Conservation (phyloP, 345 rosid species). For the Arabis hirsuta region DNA sequence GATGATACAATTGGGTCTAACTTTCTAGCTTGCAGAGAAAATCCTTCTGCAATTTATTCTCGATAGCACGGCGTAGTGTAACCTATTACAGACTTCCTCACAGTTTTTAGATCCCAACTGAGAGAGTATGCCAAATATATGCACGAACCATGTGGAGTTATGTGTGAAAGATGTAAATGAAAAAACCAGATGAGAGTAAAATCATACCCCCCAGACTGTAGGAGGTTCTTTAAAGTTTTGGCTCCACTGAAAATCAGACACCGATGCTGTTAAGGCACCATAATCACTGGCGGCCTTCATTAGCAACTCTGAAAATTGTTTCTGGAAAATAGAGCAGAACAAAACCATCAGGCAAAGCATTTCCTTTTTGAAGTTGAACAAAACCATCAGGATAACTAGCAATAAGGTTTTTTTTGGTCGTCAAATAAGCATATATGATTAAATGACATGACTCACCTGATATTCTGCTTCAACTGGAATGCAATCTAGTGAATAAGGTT, state of each 20-base stretch:
- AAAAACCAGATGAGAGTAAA: slow-evolving; percentile 21
- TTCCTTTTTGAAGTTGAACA: background rate
- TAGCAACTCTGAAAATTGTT: slow-evolving; percentile 95
- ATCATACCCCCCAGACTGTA: slow-evolving; percentile 92
- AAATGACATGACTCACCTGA: slow-evolving; percentile 60
- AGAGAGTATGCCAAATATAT: slow-evolving; percentile 1
- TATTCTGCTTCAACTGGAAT: slow-evolving; percentile 99
- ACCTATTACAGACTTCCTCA: slow-evolving; percentile 11
- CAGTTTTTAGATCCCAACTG: background rate
- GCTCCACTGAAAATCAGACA: slow-evolving; percentile 94
- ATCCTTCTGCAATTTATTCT: background rate
- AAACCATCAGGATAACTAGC: background rate
- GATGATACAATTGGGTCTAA: slow-evolving; percentile 10
- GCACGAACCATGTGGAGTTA: slow-evolving; percentile 3
- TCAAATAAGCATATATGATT: slow-evolving; percentile 4
- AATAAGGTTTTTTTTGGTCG: background rate
- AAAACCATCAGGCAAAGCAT: slow-evolving; percentile 16
- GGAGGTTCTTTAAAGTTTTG: slow-evolving; percentile 98
- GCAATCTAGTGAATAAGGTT: slow-evolving; percentile 96
- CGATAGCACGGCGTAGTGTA: slow-evolving; percentile 1
- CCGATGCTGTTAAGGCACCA: slow-evolving; percentile 91
- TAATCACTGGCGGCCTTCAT: slow-evolving; percentile 99
- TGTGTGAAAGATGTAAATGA: slow-evolving; percentile 8
- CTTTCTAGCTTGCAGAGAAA: background rate
- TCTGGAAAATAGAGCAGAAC: slow-evolving; percentile 55